Evolutionary conservation across 179 eudicot species (phyloP), one percentile per base, ranked within the genome.

Genomic region (Drosera spatulata): DNA sequence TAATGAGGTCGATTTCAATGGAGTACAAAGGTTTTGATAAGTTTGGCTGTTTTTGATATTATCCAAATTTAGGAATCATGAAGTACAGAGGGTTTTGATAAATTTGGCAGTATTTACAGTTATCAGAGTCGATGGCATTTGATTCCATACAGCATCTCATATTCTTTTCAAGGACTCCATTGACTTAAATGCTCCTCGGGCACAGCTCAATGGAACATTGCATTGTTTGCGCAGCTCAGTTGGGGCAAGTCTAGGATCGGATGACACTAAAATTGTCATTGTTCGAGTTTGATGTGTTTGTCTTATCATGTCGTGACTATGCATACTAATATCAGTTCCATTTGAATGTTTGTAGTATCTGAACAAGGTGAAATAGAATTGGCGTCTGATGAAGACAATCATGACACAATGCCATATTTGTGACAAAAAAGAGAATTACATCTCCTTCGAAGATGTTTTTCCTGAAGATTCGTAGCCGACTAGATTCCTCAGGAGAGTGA

Each of bases 71-170:
- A 22, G 33, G 33, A 22, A 22, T 22, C 33, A 22, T 22, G 33
- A 22, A 22, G 33, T 22, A 22, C 33, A 22, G 33, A 22, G 33
- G 33, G 33, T 22, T 22, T 22, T 22, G 33, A 22, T 22, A 22
- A 22, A 22, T 22, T 22, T 22, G 33, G 1, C 33, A 22, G 95
- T 93, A 57, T 80, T 75, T 68, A 87, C 88, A 40, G 88, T 88
- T 61, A 84, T 93, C 71, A 86, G 77, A 57, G 66, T 86, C 45
- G 80, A 62, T 93, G 99, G 96, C 99, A 95, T 3, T 71, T 93
- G 71, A 93, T 93, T 44, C 75, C 96, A 93, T 66, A 88, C 96
- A 8, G 95, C 99, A 9, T 96, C 96, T 47, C 99, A 93, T 74
- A 89, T 93, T 66, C 99, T 96, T 11, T 93, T 86, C 61, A 89